phyloP scores from a whole-genome alignment of 2,329 filamentous ascomycete genomes.

The Rutstroemia sydowiana region DNA sequence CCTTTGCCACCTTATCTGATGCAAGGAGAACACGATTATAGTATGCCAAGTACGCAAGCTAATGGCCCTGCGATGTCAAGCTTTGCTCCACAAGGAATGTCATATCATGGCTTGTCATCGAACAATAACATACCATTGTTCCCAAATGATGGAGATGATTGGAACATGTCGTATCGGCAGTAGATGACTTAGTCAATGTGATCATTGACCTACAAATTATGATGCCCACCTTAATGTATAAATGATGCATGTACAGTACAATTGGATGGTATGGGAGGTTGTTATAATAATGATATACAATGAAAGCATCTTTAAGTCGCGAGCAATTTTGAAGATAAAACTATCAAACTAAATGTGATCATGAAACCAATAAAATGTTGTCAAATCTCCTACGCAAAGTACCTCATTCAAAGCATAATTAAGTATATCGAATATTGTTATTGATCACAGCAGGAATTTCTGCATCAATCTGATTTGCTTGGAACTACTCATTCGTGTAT shows the following conservation, averaged over 20 bases:
- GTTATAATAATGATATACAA: neutral
- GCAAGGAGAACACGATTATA: slow-evolving; percentile 22
- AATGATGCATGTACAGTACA: neutral
- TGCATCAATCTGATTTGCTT: too few species aligned
- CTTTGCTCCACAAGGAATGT: slow-evolving; percentile 16
- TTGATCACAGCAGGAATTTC: too few species aligned
- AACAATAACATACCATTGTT: slow-evolving; percentile 20
- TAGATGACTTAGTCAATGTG: too few species aligned
- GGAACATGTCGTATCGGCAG: slow-evolving; percentile 11
- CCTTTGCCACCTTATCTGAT: slow-evolving; percentile 62
- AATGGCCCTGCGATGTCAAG: slow-evolving; percentile 14
- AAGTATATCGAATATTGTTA: too few species aligned
- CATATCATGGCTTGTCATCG: slow-evolving; percentile 17
- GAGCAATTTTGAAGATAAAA: too few species aligned
- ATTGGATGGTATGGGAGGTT: neutral
- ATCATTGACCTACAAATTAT: too few species aligned
- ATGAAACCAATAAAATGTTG: too few species aligned
- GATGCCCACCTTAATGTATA: neutral
- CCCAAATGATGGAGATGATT: slow-evolving; percentile 21
- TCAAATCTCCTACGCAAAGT: too few species aligned
- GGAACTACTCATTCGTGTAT: too few species aligned
- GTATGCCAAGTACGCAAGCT: slow-evolving; percentile 10
- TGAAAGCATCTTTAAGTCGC: too few species aligned
- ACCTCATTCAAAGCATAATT: too few species aligned
- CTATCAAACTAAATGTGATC: too few species aligned